Evolutionary conservation across 441 rosid species (phyloP).

Genomic region (Erysimum pusillum): DNA sequence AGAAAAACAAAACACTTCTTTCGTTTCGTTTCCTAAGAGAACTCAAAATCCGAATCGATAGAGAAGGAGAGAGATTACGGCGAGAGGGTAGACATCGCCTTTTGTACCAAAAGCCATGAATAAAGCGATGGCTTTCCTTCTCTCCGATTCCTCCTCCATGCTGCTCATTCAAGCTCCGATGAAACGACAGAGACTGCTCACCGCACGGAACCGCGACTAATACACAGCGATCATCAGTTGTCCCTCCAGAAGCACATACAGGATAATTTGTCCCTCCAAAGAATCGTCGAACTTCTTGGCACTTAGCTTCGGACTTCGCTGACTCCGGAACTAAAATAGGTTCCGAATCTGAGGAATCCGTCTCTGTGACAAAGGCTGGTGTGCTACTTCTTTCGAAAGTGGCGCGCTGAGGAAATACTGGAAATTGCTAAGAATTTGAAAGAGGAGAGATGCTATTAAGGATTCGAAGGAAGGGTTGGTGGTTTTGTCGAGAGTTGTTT

Average conservation of each 20-base stretch:
- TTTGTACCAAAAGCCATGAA: conserved; percentile 96
- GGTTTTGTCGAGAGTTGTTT: too few species aligned
- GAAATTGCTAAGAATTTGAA: too few species aligned
- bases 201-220: too few species aligned
- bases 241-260: too few species aligned
- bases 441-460: too few species aligned
- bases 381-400: too few species aligned
- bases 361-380: conserved; percentile 28
- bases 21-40: conserved; percentile 14
- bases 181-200: background rate
- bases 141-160: conserved; percentile 29
- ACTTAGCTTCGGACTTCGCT: conserved; percentile 52
- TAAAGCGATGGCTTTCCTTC: conserved; percentile 60
- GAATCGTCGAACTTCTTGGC: conserved; percentile 81
- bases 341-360: background rate
- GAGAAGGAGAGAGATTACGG: conserved; percentile 52
- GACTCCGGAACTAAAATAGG: conserved; percentile 41
- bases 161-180: conserved; percentile 20
- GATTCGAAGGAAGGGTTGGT: too few species aligned
- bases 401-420: too few species aligned
- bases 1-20: background rate
- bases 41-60: conserved; percentile 1
- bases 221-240: too few species aligned
- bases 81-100: conserved; percentile 86
- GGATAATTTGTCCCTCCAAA: conserved; percentile 51